Percentiles rank a stretch among this genome's conserved stretches.
These are phyloP conservation scores for Priceomyces haplophilus DNA, from an alignment of 805 yeast genomes.

Conservation along the genomic window DNA sequence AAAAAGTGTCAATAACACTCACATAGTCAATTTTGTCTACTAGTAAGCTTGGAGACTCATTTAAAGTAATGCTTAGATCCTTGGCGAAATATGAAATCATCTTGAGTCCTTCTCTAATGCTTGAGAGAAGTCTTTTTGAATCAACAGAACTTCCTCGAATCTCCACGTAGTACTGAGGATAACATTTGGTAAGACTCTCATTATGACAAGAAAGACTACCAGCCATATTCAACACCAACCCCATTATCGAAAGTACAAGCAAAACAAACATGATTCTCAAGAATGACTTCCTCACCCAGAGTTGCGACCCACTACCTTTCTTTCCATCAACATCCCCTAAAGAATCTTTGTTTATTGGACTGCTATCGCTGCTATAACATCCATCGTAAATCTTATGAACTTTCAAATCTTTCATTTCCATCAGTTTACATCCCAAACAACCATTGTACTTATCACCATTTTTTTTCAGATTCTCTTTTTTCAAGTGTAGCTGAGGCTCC, in stretches of 20 bases:
- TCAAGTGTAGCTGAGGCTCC: neutral
- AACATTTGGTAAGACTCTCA: slow-evolving; percentile 22
- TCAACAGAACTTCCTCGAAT: slow-evolving; percentile 33
- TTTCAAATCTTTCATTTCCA: neutral
- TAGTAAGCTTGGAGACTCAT: neutral
- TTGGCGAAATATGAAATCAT: slow-evolving; percentile 45
- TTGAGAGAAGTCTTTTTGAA: slow-evolving; percentile 31
- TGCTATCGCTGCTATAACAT: neutral
- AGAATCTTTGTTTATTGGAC: too few relatives aligned
- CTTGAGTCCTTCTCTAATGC: slow-evolving; percentile 40
- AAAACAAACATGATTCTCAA: slow-evolving; percentile 3
- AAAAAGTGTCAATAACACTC: slow-evolving; percentile 44
- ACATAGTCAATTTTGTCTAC: slow-evolving; percentile 5
- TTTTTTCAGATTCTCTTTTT: neutral
- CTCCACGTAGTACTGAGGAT: slow-evolving; percentile 44
- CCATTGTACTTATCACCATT: neutral
- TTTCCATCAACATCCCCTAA: neutral
- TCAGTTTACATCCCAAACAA: neutral
- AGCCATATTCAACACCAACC: slow-evolving; percentile 17
- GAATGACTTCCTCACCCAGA: neutral
- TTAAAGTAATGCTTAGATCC: slow-evolving; percentile 33
- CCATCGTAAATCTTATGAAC: neutral
- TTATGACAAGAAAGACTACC: slow-evolving; percentile 30
- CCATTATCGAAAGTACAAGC: slow-evolving; percentile 12
- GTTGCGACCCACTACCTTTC: neutral